Base-by-base conservation (phyloP, 441 rosid genomes). In the Cnidoscolus chayamansa region DNA sequence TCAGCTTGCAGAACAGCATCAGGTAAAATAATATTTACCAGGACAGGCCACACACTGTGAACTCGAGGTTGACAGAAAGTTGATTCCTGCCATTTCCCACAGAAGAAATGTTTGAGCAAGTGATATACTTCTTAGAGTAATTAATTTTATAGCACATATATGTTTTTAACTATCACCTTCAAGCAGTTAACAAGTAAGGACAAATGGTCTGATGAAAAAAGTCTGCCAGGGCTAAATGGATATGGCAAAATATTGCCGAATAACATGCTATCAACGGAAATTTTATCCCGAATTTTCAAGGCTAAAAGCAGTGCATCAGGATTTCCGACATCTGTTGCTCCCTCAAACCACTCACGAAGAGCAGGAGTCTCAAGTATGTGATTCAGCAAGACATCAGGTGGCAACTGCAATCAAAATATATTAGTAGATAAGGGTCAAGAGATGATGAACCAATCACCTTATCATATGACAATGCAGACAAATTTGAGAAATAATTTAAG, bases 31-130 rank as follows among this genome's bases (percentile, higher is more conserved):
- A 88, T 82, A 74, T 87, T 86, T 35, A 83, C 84, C 74, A 95
- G 82, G 76, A 86, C 83, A 58, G 87, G 86, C 40, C 40, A 35
- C 99, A 93, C 72, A 72, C 93, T 82, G 71, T 95, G 99, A 69
- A 93, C 85, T 73, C 98, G 94, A 78, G 99, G 99, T 82, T 90
- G 97, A 74, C 98, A 95, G 84, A 93, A 93, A 67, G 97, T 83
- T 59, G 99, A 90, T 76, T 93, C 97, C 99, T 95, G 92, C 75
- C 74, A 81, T 51, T 64, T 77, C 70, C 70, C 56, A 76, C 32
- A 73, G 68, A 57, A 71, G 6, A 67, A 69, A 43, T 13, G 15
- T 10, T 31, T 63, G 59, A 78, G 73, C 63, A 74, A 54, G 25
- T 50, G 5, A 53, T 48, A 35, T 40, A 45, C 4, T 58, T 37